phyloP scores from a whole-genome alignment of 495 filamentous ascomycete genomes.

The Penicillium nucicola region DNA sequence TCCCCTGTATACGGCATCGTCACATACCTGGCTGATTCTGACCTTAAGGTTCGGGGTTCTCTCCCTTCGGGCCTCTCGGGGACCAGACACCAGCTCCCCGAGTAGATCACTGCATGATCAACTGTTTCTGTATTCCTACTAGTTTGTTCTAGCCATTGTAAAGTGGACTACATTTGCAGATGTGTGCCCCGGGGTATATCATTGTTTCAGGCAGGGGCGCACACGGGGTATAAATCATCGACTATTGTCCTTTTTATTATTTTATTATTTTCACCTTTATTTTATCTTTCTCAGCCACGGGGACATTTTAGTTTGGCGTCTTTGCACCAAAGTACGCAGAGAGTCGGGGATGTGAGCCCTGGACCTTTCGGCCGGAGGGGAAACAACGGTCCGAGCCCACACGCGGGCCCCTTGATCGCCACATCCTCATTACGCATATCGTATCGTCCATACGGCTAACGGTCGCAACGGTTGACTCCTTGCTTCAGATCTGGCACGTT shows the following conservation, averaged over 20 bases:
- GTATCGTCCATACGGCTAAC: too few species aligned
- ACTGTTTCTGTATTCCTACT: too few species aligned
- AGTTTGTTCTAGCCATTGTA: slow-evolving; percentile 12
- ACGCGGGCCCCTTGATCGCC: too few species aligned
- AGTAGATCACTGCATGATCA: slow-evolving; percentile 22
- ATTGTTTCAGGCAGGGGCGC: background rate
- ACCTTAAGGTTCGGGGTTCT: too few species aligned
- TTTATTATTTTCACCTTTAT: too few species aligned
- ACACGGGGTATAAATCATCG: background rate
- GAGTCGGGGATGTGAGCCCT: too few species aligned
- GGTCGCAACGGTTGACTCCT: background rate
- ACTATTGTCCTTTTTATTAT: too few species aligned
- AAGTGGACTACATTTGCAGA: slow-evolving; percentile 6
- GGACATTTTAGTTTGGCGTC: too few species aligned
- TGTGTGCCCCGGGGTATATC: background rate
- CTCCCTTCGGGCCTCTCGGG: slow-evolving; percentile 3
- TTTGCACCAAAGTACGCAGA: too few species aligned
- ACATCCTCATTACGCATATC: too few species aligned
- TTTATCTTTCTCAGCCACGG: too few species aligned
- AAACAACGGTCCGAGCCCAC: background rate
- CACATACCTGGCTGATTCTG: background rate
- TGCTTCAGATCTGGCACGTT: background rate
- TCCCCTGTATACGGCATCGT: background rate
- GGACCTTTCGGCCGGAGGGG: background rate
- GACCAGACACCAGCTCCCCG: slow-evolving; percentile 14